Evolutionary conservation across 2,329 filamentous ascomycete species (phyloP).

Genomic region (Xylaria sp.): DNA sequence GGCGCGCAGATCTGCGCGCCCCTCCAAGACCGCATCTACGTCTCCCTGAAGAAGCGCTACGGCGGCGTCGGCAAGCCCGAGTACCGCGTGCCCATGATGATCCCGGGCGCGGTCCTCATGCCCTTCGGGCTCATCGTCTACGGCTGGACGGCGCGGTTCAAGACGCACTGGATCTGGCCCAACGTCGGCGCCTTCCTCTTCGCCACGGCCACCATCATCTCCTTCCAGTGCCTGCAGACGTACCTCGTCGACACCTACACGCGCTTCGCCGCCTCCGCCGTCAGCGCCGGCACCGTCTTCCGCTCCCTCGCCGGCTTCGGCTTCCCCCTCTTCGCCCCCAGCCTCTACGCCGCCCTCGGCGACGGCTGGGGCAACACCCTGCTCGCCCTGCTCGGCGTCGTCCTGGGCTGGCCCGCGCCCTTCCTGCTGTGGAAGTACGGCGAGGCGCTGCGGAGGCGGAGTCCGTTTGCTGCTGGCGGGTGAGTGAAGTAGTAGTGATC

Average conservation of each 20-base stretch:
- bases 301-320: slow-evolving; percentile 62
- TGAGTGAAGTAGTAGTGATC: no score
- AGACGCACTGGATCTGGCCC: slow-evolving; percentile 59
- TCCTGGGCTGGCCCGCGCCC: slow-evolving; percentile 61
- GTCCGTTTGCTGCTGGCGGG: slow-evolving; percentile 49
- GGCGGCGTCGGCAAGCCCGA: slow-evolving; percentile 55
- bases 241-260: slow-evolving; percentile 62
- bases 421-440: slow-evolving; percentile 57
- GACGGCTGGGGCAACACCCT: slow-evolving; percentile 62
- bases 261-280: slow-evolving; percentile 59
- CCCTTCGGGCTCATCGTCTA: slow-evolving; percentile 59
- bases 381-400: slow-evolving; percentile 62
- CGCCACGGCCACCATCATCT: slow-evolving; percentile 54
- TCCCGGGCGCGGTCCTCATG: slow-evolving; percentile 55
- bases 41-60: slow-evolving; percentile 56
- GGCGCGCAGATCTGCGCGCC: slow-evolving; percentile 57
- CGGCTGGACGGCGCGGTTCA: slow-evolving; percentile 58
- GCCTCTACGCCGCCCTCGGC: slow-evolving; percentile 57
- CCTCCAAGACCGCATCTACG: slow-evolving; percentile 60
- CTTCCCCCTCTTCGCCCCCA: slow-evolving; percentile 63
- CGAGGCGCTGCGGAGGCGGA: slow-evolving; percentile 52
- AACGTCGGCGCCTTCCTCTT: slow-evolving; percentile 58
- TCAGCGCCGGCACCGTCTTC: slow-evolving; percentile 58
- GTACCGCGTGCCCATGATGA: slow-evolving; percentile 57
- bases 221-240: slow-evolving; percentile 59